phyloP scores from a whole-genome alignment of 31 red algal genomes.

The Endocladia muricata region DNA sequence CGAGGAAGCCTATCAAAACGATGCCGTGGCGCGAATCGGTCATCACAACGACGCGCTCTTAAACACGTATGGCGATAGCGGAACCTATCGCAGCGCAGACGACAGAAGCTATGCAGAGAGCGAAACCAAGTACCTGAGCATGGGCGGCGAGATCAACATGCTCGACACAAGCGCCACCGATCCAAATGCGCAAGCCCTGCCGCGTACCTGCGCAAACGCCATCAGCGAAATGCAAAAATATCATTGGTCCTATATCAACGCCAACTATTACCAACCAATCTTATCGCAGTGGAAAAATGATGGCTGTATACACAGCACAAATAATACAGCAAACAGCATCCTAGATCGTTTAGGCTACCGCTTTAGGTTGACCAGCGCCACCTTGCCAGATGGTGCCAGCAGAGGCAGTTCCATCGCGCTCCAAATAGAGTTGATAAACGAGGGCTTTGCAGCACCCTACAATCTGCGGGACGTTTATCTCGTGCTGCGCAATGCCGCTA shows the following conservation, averaged over 20 bases:
- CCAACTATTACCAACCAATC: background rate
- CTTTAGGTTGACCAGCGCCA: background rate
- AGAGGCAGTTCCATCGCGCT: background rate
- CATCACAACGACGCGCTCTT: conserved; percentile 1
- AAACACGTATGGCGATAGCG: background rate
- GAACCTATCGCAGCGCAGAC: background rate
- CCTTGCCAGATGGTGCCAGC: background rate
- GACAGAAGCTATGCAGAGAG: background rate
- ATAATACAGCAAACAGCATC: too few relatives aligned
- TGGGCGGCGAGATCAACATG: background rate
- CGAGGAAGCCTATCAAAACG: background rate
- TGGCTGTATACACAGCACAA: too few relatives aligned
- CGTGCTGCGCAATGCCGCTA: background rate
- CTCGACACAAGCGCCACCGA: background rate
- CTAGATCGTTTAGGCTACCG: too few relatives aligned
- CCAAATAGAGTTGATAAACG: background rate
- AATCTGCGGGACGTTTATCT: background rate
- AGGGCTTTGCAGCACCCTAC: background rate
- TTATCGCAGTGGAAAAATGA: too few relatives aligned
- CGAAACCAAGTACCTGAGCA: background rate
- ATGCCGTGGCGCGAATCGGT: background rate
- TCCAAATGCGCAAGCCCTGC: background rate
- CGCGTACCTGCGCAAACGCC: too few relatives aligned
- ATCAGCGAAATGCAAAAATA: background rate
- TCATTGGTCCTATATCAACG: background rate